Percentiles rank a stretch among this genome's conserved stretches.
Conservation (phyloP, 331 rosid genomes). For the Erythrophleum ivorense region DNA sequence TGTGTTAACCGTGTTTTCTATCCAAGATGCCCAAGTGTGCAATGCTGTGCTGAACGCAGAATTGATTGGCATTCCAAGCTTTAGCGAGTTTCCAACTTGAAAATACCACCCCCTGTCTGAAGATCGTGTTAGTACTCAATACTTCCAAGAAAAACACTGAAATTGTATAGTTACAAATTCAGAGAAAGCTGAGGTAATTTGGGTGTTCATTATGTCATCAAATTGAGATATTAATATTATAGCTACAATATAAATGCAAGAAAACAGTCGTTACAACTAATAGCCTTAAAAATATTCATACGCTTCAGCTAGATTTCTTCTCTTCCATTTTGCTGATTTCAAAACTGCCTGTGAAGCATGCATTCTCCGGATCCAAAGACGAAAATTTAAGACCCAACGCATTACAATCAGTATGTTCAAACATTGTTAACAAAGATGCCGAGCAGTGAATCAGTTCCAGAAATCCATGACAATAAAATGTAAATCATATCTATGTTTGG, state of each 20-base stretch:
- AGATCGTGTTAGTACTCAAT: constrained; percentile 47
- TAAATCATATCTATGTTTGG: constrained; percentile 8
- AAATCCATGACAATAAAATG: background rate
- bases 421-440: background rate
- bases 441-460: constrained; percentile 3
- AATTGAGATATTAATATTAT: too few relatives aligned
- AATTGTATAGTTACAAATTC: background rate
- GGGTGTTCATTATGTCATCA: background rate
- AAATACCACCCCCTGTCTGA: constrained; percentile 87
- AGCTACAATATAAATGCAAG: too few relatives aligned
- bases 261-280: background rate
- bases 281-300: background rate
- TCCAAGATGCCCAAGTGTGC: constrained; percentile 88
- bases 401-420: constrained; percentile 12
- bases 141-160: background rate
- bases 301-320: background rate
- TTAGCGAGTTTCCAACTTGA: constrained; percentile 72
- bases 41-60: constrained; percentile 70
- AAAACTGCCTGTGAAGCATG: constrained; percentile 3
- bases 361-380: constrained; percentile 5
- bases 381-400: constrained; percentile 10
- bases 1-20: constrained; percentile 55
- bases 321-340: constrained; percentile 2
- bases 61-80: constrained; percentile 75
- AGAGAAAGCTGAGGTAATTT: too few relatives aligned